Evolutionary conservation across 768 basidiomycete species (phyloP).

Genomic region (Krasilnikovozyma curviuscula): DNA sequence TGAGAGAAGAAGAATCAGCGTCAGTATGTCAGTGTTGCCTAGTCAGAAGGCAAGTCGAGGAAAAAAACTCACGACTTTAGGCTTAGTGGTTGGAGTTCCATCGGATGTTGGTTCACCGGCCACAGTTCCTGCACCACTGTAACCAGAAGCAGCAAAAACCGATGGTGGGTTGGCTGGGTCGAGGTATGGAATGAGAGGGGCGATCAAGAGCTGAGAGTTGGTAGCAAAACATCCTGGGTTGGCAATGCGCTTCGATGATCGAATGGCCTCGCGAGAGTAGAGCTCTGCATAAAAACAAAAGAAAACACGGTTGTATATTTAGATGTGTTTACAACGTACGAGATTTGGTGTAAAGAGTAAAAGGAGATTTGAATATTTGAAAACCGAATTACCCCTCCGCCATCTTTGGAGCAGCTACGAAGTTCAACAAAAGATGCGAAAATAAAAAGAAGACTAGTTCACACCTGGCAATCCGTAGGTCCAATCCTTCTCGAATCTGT

Average conservation of each 20-base stretch:
- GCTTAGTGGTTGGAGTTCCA: conserved; percentile 50
- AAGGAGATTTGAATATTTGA: conserved; percentile 23
- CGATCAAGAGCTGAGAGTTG: conserved; percentile 73
- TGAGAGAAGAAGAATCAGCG: not conserved
- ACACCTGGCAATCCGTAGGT: conserved; percentile 97
- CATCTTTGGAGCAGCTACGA: conserved; percentile 1
- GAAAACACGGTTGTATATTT: too few relatives aligned
- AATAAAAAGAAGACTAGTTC: conserved; percentile 26
- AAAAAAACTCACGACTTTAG: conserved; percentile 44
- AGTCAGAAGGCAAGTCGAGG: not conserved
- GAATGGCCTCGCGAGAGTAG: conserved; percentile 53
- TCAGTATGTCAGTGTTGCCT: not conserved
- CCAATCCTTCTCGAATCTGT: conserved; percentile 86
- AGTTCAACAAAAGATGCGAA: conserved; percentile 12
- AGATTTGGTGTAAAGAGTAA: conserved; percentile 22
- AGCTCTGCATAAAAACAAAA: conserved; percentile 62
- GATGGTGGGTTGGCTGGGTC: conserved; percentile 45
- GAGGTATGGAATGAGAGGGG: conserved; percentile 62
- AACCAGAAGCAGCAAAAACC: conserved; percentile 82
- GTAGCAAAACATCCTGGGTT: conserved; percentile 98
- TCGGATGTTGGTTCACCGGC: conserved; percentile 42
- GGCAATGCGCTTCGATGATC: conserved; percentile 61
- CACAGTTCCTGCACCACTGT: conserved; percentile 84
- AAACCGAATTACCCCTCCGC: too few relatives aligned
- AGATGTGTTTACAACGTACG: too few relatives aligned